A percentile compares a stretch with the other conserved stretches of the same genome.
Evolutionary conservation across 1,284 basidiomycete species (phyloP).

Genomic region (Leccinum fallax): DNA sequence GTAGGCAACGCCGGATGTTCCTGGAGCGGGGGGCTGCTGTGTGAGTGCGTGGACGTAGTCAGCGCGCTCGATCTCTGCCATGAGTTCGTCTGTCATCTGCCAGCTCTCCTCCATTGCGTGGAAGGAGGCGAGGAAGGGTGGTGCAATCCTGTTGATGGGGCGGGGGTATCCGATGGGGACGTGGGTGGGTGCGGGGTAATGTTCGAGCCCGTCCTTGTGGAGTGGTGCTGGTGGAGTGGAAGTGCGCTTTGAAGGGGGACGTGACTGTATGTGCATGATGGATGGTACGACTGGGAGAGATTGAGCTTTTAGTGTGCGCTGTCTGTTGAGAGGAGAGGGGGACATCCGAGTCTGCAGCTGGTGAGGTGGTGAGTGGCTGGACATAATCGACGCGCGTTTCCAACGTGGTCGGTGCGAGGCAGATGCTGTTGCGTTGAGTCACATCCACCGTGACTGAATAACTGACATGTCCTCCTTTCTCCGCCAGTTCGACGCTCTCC

Average conservation of each 20-base stretch:
- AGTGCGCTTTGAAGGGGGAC: constrained; percentile 20
- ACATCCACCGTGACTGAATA: no score
- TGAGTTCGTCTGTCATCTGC: constrained; percentile 67
- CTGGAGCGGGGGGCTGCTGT: constrained; percentile 40
- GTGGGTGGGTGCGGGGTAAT: constrained; percentile 32
- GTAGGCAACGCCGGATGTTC: constrained; percentile 52
- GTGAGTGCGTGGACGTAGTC: constrained; percentile 43
- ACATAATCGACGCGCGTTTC: constrained; percentile 48
- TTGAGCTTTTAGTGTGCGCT: constrained; percentile 58
- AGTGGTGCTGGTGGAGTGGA: constrained; percentile 40
- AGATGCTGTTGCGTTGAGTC: no score
- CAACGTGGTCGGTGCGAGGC: constrained; percentile 30
- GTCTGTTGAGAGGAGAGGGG: constrained; percentile 65
- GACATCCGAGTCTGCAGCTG: constrained; percentile 49
- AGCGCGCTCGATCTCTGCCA: constrained; percentile 69
- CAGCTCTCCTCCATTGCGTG: constrained; percentile 57
- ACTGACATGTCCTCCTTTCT: constrained; percentile 29
- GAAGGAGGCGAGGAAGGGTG: constrained; percentile 56
- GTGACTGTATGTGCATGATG: constrained; percentile 49
- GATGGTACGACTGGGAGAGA: constrained; percentile 64
- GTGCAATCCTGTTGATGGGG: constrained; percentile 55
- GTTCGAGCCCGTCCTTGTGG: constrained; percentile 38
- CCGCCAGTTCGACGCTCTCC: constrained; percentile 44
- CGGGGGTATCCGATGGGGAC: constrained; percentile 55
- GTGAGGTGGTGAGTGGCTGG: constrained; percentile 60